Percentiles rank a stretch among this genome's conserved stretches.
Conservation (phyloP, 2,329 filamentous ascomycete genomes). For the Mollisiaceae sp. region DNA sequence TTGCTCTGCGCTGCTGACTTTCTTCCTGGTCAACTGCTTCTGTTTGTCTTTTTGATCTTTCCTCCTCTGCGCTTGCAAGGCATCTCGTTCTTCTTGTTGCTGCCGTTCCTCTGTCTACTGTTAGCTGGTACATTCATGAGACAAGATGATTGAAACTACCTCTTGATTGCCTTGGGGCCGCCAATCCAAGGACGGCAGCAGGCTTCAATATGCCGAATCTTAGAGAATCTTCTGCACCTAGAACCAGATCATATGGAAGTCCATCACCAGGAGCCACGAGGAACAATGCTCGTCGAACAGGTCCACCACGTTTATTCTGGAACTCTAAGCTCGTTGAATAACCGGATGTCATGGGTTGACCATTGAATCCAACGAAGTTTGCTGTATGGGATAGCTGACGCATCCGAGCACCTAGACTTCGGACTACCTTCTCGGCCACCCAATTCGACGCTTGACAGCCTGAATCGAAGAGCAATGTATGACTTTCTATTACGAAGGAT, state of each 20-base stretch:
- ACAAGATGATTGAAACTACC: not conserved
- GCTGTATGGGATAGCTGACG: not conserved
- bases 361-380: not conserved
- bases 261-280: not conserved
- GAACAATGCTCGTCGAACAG: not conserved
- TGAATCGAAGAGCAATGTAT: not conserved
- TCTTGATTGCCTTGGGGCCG: not conserved
- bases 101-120: not conserved
- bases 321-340: not conserved
- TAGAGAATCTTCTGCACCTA: not conserved
- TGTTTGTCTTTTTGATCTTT: constrained; percentile 4
- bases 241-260: not conserved
- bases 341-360: not conserved
- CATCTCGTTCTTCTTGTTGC: not conserved
- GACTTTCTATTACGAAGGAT: not conserved
- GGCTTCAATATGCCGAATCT: not conserved
- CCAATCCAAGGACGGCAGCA: not conserved
- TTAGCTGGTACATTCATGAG: not conserved
- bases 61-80: not conserved
- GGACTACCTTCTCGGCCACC: not conserved
- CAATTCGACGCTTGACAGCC: not conserved
- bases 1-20: not conserved
- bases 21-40: not conserved
- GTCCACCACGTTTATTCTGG: not conserved
- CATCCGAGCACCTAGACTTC: not conserved